Percentiles rank a stretch among this genome's conserved stretches.
Evolutionary conservation across 202 grass and related monocot genomes (phyloP).

Genomic region (Zoysia matrella): DNA sequence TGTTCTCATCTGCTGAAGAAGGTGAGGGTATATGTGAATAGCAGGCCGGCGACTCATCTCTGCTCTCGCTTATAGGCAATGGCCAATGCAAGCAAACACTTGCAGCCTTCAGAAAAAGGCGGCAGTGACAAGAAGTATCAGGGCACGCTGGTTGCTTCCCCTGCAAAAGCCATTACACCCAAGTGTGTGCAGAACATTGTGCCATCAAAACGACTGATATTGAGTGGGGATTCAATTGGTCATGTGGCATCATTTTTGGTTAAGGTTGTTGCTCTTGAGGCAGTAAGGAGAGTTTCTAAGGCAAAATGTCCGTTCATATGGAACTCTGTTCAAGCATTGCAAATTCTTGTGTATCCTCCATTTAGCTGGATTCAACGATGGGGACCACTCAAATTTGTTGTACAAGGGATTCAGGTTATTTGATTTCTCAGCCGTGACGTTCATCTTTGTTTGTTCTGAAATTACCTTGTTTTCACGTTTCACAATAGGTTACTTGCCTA

Average conservation of each 20-base stretch:
- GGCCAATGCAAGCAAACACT: constrained; percentile 53
- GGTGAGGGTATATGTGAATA: constrained; percentile 11
- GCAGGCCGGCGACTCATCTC: constrained; percentile 1
- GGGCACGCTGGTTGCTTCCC: constrained; percentile 57
- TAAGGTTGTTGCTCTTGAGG: constrained; percentile 73
- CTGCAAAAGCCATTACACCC: neutral
- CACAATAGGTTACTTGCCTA: neutral
- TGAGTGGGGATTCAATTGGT: constrained; percentile 46
- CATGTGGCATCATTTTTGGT: constrained; percentile 70
- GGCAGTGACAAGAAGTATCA: constrained; percentile 57
- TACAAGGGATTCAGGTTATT: constrained; percentile 84
- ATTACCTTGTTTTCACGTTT: neutral
- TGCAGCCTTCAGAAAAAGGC: constrained; percentile 45
- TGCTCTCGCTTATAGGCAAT: constrained; percentile 46
- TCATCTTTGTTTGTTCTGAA: neutral
- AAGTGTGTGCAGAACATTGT: too few species aligned
- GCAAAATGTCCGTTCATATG: constrained; percentile 43
- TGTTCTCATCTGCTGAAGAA: constrained; percentile 13
- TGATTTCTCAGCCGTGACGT: constrained; percentile 10
- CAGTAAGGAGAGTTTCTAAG: constrained; percentile 77
- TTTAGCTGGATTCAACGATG: too few species aligned
- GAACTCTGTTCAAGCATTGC: too few species aligned
- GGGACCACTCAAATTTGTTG: constrained; percentile 5
- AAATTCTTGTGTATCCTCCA: too few species aligned
- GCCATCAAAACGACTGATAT: constrained; percentile 15